Base-by-base conservation (phyloP, 495 filamentous ascomycete species). In the Paragyromitra xinjiangensis region DNA sequence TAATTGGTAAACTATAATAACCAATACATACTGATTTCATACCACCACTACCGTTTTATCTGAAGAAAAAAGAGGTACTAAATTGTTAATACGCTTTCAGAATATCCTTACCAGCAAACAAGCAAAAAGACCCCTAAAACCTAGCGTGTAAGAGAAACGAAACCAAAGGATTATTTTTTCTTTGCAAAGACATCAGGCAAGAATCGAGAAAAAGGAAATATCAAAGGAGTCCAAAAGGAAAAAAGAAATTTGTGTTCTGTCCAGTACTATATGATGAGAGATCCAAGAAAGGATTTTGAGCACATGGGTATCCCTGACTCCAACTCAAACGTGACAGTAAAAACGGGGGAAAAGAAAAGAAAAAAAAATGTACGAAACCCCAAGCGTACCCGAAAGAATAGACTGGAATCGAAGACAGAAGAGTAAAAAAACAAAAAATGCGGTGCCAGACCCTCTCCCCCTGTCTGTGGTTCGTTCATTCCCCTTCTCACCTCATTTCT, bases 331-430 rank as follows among this genome's bases (percentile, higher is more conserved):
- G 40, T 37, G 34, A 19, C 3, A 7, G 65, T 69, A 58, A 29
- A 14, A 29, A 44, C 29, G 40, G 16, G 22, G 40, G 40, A 26
- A 45, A 61, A 16, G 37, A 69, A 69, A 61, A 58, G 53, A 66
- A 44, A 61, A 44, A 61, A 74, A 69, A 75, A 64, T 58, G 24
- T 69, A 68, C 51, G 67, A 26, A 34, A 61, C 67, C 51, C 56
- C 68, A 76, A 61, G 59, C 55, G 53, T 63, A 24, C 61, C 48
- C 22, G 59, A 66, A 75, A 76, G 74, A 77, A 66, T 45, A 76
- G 58, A 77, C 62, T 19, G 55, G 68, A 73, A 77, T 11, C 34
- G 44, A 71, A 72, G 29, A 45, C 26, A 24, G 26, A 19, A 34
- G 11, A 56, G 29, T 55, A 65, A 64, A 72, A 71, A 59, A 51